phyloP scores from a whole-genome alignment of 2,329 filamentous ascomycete genomes.

The Mycosphaerelloides madeirae region DNA sequence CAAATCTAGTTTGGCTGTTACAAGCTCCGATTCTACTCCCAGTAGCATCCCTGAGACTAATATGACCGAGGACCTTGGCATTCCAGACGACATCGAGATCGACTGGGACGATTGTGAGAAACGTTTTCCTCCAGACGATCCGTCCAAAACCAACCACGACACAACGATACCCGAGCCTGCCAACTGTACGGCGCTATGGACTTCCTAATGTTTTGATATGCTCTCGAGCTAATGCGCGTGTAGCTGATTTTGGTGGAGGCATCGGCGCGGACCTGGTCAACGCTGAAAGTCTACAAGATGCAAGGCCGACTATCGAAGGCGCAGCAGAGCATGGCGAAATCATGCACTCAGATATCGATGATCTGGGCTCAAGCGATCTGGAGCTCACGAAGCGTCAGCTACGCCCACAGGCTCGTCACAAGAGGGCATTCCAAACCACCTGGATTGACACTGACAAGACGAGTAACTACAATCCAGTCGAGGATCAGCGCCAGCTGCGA shows the following conservation, averaged over 20 bases:
- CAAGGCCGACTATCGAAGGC: not conserved
- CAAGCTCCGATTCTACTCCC: not conserved
- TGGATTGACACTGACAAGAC: slow-evolving; percentile 5
- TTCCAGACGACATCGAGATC: not conserved
- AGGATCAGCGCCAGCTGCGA: slow-evolving; percentile 1
- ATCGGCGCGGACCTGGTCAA: too few relatives aligned
- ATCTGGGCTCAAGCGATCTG: not conserved
- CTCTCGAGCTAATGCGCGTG: too few relatives aligned
- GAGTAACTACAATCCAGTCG: slow-evolving; percentile 2
- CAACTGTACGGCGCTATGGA: too few relatives aligned
- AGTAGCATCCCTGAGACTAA: not conserved
- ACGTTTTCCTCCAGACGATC: not conserved
- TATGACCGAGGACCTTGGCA: not conserved
- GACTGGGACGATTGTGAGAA: not conserved
- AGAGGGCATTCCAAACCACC: not conserved
- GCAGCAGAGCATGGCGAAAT: not conserved
- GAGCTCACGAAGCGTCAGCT: slow-evolving; percentile 1
- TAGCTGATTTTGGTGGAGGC: not conserved
- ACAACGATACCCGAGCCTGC: too few relatives aligned
- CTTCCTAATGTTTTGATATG: too few relatives aligned
- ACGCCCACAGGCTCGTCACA: not conserved
- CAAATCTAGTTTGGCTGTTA: not conserved
- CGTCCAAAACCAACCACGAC: not conserved
- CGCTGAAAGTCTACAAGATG: not conserved
- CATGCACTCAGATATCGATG: not conserved